These are phyloP conservation scores for Aspergillus ochraceoroseus DNA, from an alignment of 2,329 filamentous ascomycete genomes.

Conservation along the genomic window DNA sequence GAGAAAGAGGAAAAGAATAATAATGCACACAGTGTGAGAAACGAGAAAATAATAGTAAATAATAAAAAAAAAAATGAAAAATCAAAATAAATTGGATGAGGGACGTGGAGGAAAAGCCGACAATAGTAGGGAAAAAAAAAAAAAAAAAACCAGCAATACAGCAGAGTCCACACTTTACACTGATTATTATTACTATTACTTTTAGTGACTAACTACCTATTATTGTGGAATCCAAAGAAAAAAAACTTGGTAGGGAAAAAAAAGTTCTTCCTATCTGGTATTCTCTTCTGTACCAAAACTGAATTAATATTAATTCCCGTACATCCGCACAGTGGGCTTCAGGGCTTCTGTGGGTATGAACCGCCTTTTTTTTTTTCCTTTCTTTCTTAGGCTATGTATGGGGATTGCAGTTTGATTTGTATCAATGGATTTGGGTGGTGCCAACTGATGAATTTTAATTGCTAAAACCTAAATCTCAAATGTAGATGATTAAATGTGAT, in stretches of 20 bases:
- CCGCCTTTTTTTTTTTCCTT: slow-evolving; percentile 12
- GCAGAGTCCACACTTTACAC: slow-evolving; percentile 8
- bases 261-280: slow-evolving; percentile 14
- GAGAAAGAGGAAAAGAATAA: slow-evolving; percentile 15
- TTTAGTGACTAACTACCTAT: too few species aligned
- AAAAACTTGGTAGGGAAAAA: slow-evolving; percentile 15
- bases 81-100: slow-evolving; percentile 14
- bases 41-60: slow-evolving; percentile 19
- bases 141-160: slow-evolving; percentile 17
- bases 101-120: slow-evolving; percentile 20
- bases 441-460: not conserved
- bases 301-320: slow-evolving; percentile 16
- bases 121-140: slow-evolving; percentile 9
- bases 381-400: slow-evolving; percentile 11
- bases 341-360: slow-evolving; percentile 29
- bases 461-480: too few species aligned
- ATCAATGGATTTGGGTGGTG: not conserved
- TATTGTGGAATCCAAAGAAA: slow-evolving; percentile 23
- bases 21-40: slow-evolving; percentile 15
- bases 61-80: slow-evolving; percentile 19
- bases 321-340: slow-evolving; percentile 24
- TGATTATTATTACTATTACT: slow-evolving; percentile 9
- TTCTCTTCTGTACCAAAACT: slow-evolving; percentile 8
- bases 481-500: too few species aligned
- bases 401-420: not conserved